Evolutionary conservation across 2,329 filamentous ascomycete genomes (phyloP).

Genomic region (Penicillium sp.): DNA sequence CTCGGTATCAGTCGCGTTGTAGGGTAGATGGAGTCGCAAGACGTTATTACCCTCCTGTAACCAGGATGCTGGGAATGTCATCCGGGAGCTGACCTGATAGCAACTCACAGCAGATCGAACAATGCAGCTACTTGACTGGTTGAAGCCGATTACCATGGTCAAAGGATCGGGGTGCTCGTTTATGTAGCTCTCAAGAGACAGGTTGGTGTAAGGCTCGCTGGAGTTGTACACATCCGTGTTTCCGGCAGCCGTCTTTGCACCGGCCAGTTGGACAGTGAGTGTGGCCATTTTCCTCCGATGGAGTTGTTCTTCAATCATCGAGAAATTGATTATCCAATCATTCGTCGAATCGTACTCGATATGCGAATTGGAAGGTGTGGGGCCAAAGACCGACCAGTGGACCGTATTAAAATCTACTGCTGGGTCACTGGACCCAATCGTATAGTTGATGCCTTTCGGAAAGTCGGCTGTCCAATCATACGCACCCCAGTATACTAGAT

Average conservation of each 20-base stretch:
- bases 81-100: conserved; percentile 65
- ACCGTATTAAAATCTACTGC: conserved; percentile 64
- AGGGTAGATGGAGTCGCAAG: conserved; percentile 62
- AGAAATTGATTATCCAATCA: conserved; percentile 64
- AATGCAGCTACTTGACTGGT: conserved; percentile 64
- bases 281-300: conserved; percentile 54
- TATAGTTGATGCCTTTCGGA: conserved; percentile 61
- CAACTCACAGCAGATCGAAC: conserved; percentile 64
- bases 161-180: conserved; percentile 46
- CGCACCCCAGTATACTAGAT: conserved; percentile 64
- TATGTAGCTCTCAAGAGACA: conserved; percentile 57
- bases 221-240: conserved; percentile 65
- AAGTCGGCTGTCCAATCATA: conserved; percentile 66
- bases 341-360: conserved; percentile 50
- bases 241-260: conserved; percentile 64
- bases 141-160: conserved; percentile 45
- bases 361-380: conserved; percentile 41
- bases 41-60: conserved; percentile 60
- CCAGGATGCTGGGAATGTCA: conserved; percentile 57
- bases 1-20: conserved; percentile 63
- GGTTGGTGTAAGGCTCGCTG: conserved; percentile 57
- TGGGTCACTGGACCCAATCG: conserved; percentile 58
- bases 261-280: conserved; percentile 66
- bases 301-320: conserved; percentile 50
- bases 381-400: conserved; percentile 68